Evolutionary conservation across 192 early-diverging fungal species (phyloP), one percentile per base, ranked within the genome.

Genomic region (Chytriomyces hyalinus): DNA sequence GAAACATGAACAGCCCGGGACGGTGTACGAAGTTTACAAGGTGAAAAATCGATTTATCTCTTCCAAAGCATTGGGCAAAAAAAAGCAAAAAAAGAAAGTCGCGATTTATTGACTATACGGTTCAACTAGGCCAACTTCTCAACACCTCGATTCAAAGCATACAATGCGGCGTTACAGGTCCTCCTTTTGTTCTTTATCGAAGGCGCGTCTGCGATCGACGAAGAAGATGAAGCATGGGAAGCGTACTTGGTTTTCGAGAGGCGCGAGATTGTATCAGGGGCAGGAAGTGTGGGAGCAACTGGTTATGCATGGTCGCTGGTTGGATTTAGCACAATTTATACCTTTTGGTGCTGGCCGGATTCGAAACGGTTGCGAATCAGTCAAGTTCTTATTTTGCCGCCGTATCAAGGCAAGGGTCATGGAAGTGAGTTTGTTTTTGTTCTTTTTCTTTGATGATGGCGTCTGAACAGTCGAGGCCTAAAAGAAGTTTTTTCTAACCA

Each of bases 331-430:
- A 94, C 93, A 0, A 86, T 90, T 63, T 97, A 98, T 81, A 87
- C 89, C 22, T 98, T 95, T 80, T 97, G 88, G 79, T 90, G 88
- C 72, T 97, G 89, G 80, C 93, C 93, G 2, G 92, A 96, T 64
- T 82, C 85, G 53, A 86, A 85, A 67, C 86, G 96, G 15, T 88
- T 95, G 84, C 84, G 96, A 47, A 98, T 98, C 62, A 94, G 95
- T 80, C 97, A 98, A 88, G 95, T 97, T 75, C 73, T 98, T 8
- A 90, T 98, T n/a, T 79, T 98, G 71, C 97, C 97, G 36, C 92
- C 95, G 50, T 97, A 87, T 81, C 95, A 95, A 76, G 84, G 87
- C 63, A 82, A 89, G 67, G 94, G 94, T 28, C 94, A 96, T 81
- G 97, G 95, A 67, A 86, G 90, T 77, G 84, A 73, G 78, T 80